Base-by-base conservation (phyloP, 78 protist genomes). In the Salpingoeca rosetta region DNA sequence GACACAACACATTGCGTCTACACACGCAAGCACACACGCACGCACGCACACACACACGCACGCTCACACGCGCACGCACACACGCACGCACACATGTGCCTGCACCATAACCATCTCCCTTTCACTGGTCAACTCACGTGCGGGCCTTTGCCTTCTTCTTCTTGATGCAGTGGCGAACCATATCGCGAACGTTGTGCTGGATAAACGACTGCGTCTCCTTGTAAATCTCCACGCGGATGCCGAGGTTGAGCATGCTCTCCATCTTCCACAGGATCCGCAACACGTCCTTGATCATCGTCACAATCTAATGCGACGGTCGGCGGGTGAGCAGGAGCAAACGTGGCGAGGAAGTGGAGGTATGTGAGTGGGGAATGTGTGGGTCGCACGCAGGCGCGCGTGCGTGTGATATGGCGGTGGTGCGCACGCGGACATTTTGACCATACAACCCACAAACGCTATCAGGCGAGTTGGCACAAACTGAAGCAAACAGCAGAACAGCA, bases 231-330 rank as follows among this genome's bases (percentile, higher is more conserved):
- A 3, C 37, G 41, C 76, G 42, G 39, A 93, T 76, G 51, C 88
- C 41, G 39, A 92, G 90, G 28, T 56, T 81, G 31, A 94, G 73
- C 36, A 89, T 36, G 1, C 91, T 26, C 77, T 85, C 88, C 31
- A 76, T 37, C 38, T 51, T 73, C 37, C 38, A 7, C 87, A 94
- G 76, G 22, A 86, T 28, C 0, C 85, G 38, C 11, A 87, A 86
- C 38, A 92, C 86, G 76, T 86, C 83, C 86, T 94, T 92, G 65
- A 93, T 85, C 96, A 94, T 90, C 12, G 96, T 85, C 26, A 94
- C 65, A 51, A 51, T 83, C 31, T 74, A 74, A 7, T 28, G 24
- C 40, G 40, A 11, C 65, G 65, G n/a, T n/a, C n/a, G n/a, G n/a
- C n/a, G n/a, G n/a, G n/a, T n/a, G n/a, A n/a, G n/a, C n/a, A n/a